These are phyloP conservation scores for Aquilaria malaccensis DNA, from an alignment of 345 rosid genomes.

Conservation along the genomic window DNA sequence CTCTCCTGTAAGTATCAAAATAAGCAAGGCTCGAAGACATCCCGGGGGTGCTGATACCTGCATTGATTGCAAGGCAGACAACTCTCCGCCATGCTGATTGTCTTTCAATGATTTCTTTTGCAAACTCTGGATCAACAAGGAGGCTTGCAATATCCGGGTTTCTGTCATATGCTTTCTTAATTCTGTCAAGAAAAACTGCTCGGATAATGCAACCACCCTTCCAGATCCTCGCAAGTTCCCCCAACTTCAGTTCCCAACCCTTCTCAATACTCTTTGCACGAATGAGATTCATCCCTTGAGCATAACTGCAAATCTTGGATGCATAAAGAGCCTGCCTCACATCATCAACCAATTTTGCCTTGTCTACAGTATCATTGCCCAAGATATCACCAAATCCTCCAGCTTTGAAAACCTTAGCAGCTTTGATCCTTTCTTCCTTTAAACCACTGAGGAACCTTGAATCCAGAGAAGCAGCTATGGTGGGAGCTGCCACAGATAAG, in stretches of 20 bases:
- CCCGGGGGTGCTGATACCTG: slow-evolving; percentile 89
- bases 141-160: slow-evolving; percentile 81
- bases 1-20: slow-evolving; percentile 84
- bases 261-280: slow-evolving; percentile 86
- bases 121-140: slow-evolving; percentile 92
- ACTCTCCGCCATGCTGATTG: slow-evolving; percentile 97
- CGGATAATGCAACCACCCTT: slow-evolving; percentile 97
- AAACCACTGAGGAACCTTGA: slow-evolving; percentile 88
- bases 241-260: slow-evolving; percentile 82
- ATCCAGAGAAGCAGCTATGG: slow-evolving; percentile 85
- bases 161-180: slow-evolving; percentile 94
- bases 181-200: slow-evolving; percentile 86
- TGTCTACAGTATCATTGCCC: slow-evolving; percentile 61
- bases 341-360: slow-evolving; percentile 68
- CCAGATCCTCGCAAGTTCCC: slow-evolving; percentile 98
- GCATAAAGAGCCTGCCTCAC: slow-evolving; percentile 94
- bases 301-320: slow-evolving; percentile 91
- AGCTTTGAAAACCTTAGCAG: slow-evolving; percentile 74
- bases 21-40: slow-evolving; percentile 97
- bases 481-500: slow-evolving; percentile 88
- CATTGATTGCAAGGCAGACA: slow-evolving; percentile 75
- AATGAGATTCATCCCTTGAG: slow-evolving; percentile 96
- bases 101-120: slow-evolving; percentile 82
- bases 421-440: slow-evolving; percentile 85
- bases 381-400: slow-evolving; percentile 68